phyloP scores from a whole-genome alignment of 495 filamentous ascomycete genomes.

The Penicillium paradoxum region DNA sequence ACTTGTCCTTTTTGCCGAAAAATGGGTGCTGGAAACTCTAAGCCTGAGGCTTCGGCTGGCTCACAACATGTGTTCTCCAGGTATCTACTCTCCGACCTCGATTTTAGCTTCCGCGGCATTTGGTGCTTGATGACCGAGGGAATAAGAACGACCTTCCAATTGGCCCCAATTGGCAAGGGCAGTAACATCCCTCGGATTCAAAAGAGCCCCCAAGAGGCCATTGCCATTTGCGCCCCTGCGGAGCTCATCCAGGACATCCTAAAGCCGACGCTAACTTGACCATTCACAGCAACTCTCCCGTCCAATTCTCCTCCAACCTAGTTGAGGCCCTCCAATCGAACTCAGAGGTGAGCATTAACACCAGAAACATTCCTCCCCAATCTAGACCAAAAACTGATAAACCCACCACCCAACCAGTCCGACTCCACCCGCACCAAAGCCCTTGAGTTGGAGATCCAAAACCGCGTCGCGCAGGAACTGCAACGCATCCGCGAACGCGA shows the following conservation, averaged over 20 bases:
- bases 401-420: constrained; percentile 50
- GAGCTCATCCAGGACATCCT: not conserved
- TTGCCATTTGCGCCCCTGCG: not conserved
- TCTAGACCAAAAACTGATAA: constrained; percentile 6
- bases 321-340: constrained; percentile 76
- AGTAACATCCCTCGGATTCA: not conserved
- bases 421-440: constrained; percentile 78
- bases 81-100: constrained; percentile 23
- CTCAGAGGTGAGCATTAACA: constrained; percentile 62
- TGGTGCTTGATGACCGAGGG: constrained; percentile 5
- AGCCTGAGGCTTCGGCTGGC: constrained; percentile 45
- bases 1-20: constrained; percentile 4
- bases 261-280: constrained; percentile 4
- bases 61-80: constrained; percentile 51
- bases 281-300: constrained; percentile 66
- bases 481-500: constrained; percentile 64
- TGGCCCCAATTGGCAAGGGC: constrained; percentile 11
- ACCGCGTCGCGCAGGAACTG: constrained; percentile 81
- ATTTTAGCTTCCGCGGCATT: constrained; percentile 4
- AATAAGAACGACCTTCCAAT: constrained; percentile 12
- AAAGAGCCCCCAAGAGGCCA: not conserved
- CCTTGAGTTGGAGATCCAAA: constrained; percentile 83
- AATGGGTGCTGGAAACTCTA: constrained; percentile 52
- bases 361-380: constrained; percentile 6
- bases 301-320: constrained; percentile 82